phyloP scores from a whole-genome alignment of 2,329 filamentous ascomycete species.

The Ophiosphaerella herpotricha region DNA sequence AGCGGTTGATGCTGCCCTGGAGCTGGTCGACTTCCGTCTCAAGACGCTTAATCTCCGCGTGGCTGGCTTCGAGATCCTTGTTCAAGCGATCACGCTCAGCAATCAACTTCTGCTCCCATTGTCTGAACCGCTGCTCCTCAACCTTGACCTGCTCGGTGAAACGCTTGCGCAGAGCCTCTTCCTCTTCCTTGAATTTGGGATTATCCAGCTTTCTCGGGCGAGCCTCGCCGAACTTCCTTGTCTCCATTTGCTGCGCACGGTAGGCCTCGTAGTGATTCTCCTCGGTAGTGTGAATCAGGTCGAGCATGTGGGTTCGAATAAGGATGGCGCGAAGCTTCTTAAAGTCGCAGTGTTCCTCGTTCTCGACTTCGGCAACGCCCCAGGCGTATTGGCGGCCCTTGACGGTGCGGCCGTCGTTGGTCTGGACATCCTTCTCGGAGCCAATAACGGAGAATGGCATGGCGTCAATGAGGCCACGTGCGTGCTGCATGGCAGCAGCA shows the following conservation, averaged over 20 bases:
- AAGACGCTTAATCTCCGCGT: conserved; percentile 85
- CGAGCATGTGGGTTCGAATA: conserved; percentile 99
- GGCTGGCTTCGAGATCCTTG: conserved; percentile 98
- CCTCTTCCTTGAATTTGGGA: conserved; percentile 99
- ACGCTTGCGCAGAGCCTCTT: conserved; percentile 95
- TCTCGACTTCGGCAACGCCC: conserved; percentile 99
- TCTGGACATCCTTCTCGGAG: conserved; percentile 99
- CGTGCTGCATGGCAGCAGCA: conserved; percentile 92
- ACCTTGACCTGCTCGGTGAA: conserved; percentile 99
- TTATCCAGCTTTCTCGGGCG: conserved; percentile 98
- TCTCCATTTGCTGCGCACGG: conserved; percentile 99
- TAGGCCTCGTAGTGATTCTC: conserved; percentile 99
- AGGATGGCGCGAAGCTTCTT: conserved; percentile 99
- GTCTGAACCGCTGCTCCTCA: conserved; percentile 97
- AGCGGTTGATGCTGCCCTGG: conserved; percentile 87
- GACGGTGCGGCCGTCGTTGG: conserved; percentile 90
- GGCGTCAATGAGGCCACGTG: conserved; percentile 89
- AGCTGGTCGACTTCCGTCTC: conserved; percentile 92
- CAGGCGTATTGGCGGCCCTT: conserved; percentile 99
- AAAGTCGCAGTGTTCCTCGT: conserved; percentile 99
- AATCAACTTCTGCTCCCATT: conserved; percentile 99
- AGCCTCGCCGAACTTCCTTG: conserved; percentile 97
- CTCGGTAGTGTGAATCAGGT: conserved; percentile 99
- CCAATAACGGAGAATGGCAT: conserved; percentile 99
- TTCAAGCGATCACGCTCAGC: conserved; percentile 97